These are phyloP conservation scores for Starmerella scarabaei DNA, from an alignment of 805 yeast genomes.

Conservation along the genomic window DNA sequence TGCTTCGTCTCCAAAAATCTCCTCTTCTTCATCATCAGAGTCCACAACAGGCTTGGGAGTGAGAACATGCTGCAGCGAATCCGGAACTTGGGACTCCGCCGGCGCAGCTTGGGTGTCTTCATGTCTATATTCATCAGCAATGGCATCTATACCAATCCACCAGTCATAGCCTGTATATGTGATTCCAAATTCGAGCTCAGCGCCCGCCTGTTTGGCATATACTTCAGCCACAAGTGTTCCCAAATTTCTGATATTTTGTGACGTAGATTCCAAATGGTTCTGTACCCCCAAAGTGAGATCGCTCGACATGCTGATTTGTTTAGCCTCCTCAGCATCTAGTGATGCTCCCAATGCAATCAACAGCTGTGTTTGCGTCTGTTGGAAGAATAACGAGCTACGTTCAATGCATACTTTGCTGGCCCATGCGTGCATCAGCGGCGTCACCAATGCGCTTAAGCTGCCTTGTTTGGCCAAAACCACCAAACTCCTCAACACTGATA, in stretches of 20 bases:
- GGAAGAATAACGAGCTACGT: constrained; percentile 32
- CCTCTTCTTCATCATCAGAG: constrained; percentile 21
- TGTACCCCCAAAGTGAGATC: constrained; percentile 42
- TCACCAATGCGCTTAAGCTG: constrained; percentile 1
- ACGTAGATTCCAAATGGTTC: constrained; percentile 39
- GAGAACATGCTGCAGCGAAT: neutral
- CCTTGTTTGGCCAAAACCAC: constrained; percentile 15
- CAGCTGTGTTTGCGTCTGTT: constrained; percentile 38
- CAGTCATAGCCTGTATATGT: constrained; percentile 16
- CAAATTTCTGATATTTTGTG: constrained; percentile 34
- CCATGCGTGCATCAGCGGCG: constrained; percentile 25
- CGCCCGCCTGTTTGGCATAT: constrained; percentile 20
- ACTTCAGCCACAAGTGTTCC: constrained; percentile 49
- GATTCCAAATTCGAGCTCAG: constrained; percentile 23
- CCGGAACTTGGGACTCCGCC: neutral
- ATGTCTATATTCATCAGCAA: neutral
- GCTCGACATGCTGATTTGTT: constrained; percentile 28
- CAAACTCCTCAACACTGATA: constrained; percentile 15
- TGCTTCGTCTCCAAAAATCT: constrained; percentile 12
- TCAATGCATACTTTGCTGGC: constrained; percentile 31
- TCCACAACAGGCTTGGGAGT: neutral
- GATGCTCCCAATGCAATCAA: constrained; percentile 30
- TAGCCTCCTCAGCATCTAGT: constrained; percentile 20
- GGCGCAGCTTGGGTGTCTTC: neutral
- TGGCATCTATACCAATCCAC: constrained; percentile 16